phyloP scores from a whole-genome alignment of 2,329 filamentous ascomycete species.

The Sporothrix phasma region DNA sequence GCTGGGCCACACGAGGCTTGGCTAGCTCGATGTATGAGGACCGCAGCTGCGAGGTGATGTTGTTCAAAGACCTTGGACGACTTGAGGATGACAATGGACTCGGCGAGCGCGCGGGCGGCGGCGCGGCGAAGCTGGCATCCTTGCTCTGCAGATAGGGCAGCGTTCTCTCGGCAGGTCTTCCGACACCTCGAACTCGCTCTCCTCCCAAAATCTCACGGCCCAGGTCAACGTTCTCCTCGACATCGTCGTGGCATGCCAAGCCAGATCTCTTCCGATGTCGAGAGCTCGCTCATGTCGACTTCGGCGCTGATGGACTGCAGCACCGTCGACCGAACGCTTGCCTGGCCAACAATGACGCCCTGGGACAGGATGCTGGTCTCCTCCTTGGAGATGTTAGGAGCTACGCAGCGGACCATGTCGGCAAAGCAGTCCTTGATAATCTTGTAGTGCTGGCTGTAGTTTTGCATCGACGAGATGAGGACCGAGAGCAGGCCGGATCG shows the following conservation, averaged over 20 bases:
- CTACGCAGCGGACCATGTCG: conserved; percentile 74
- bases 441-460: conserved; percentile 88
- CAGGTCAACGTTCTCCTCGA: conserved; percentile 74
- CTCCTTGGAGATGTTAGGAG: conserved; percentile 62
- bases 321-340: conserved; percentile 70
- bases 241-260: conserved; percentile 84
- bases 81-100: conserved; percentile 54
- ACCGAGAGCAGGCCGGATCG: conserved; percentile 61
- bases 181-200: conserved; percentile 67
- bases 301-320: conserved; percentile 86
- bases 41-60: conserved; percentile 55
- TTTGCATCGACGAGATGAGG: conserved; percentile 75
- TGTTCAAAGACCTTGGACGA: conserved; percentile 38
- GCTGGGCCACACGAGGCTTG: conserved; percentile 71
- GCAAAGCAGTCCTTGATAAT: conserved; percentile 84
- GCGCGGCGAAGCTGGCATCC: conserved; percentile 77
- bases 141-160: conserved; percentile 70
- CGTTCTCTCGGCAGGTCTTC: conserved; percentile 56
- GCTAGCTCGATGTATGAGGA: conserved; percentile 66
- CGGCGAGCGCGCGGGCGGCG: conserved; percentile 70
- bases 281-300: conserved; percentile 78
- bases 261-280: conserved; percentile 87
- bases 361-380: conserved; percentile 71
- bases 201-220: conserved; percentile 90
- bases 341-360: conserved; percentile 69